phyloP scores from a whole-genome alignment of 2,329 filamentous ascomycete genomes.

The Colletotrichum euphorbiae region DNA sequence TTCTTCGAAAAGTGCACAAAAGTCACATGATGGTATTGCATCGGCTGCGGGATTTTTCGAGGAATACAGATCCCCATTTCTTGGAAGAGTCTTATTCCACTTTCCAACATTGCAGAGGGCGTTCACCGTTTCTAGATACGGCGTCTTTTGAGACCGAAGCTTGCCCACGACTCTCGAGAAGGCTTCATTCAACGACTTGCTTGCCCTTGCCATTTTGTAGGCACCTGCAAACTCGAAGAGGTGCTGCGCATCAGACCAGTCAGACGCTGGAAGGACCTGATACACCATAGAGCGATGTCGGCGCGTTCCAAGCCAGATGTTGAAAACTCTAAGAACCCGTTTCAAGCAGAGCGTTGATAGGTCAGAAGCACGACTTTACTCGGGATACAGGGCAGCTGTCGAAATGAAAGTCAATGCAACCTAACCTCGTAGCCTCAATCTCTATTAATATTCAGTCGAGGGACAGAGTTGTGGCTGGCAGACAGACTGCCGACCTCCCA shows the following conservation, averaged over 20 bases:
- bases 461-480: conserved; percentile 10
- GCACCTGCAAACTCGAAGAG: no score
- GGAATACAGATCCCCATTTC: no score
- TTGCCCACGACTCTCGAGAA: no score
- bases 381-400: conserved; percentile 2
- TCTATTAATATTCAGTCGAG: conserved; percentile 4
- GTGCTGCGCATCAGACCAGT: no score
- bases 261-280: neutral
- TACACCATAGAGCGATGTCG: conserved; percentile 29
- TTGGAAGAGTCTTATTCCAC: no score
- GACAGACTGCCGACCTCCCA: conserved; percentile 9
- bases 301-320: conserved; percentile 11
- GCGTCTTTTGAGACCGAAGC: no score
- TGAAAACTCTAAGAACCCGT: conserved; percentile 17
- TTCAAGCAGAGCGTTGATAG: conserved; percentile 16
- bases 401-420: conserved; percentile 10
- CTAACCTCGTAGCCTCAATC: conserved; percentile 3
- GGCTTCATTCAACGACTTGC: no score
- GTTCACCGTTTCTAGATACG: no score
- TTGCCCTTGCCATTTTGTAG: no score
- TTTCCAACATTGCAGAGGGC: no score
- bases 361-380: neutral
- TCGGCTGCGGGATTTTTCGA: no score
- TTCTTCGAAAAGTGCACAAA: neutral
- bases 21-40: neutral